Percentiles rank a stretch among this genome's conserved stretches.
Conservation (phyloP, 83 land plant genomes). For the Diphasiastrum complanatum region DNA sequence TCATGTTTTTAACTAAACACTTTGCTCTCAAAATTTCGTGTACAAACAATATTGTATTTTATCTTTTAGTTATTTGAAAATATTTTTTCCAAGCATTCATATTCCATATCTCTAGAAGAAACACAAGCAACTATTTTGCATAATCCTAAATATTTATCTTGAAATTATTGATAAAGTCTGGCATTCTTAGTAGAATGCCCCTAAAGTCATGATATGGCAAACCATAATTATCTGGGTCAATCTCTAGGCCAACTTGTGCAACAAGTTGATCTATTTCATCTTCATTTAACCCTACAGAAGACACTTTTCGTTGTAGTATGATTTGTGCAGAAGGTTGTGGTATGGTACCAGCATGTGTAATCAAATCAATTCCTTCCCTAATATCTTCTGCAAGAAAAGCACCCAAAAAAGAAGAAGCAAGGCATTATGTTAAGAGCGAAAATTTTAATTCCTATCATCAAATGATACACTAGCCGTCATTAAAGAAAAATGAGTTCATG, state of each 20-base stretch:
- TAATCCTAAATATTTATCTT: conserved; percentile 15
- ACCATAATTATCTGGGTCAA: conserved; percentile 23
- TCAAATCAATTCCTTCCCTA: conserved; percentile 24
- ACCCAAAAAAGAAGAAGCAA: background rate
- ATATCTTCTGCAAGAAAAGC: conserved; percentile 24
- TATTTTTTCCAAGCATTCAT: too few relatives aligned
- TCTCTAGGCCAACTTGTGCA: conserved; percentile 17
- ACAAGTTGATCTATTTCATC: conserved; percentile 23
- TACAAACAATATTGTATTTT: too few relatives aligned
- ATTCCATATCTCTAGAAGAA: too few relatives aligned
- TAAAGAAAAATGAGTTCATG: too few relatives aligned
- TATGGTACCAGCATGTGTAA: conserved; percentile 25
- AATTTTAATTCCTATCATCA: background rate
- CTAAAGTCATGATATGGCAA: conserved; percentile 31
- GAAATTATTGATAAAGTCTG: conserved; percentile 35
- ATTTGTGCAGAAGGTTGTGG: conserved; percentile 8
- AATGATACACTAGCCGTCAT: too few relatives aligned
- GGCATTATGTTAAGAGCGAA: background rate
- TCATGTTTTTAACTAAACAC: too few relatives aligned
- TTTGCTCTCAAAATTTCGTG: too few relatives aligned
- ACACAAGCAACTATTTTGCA: too few relatives aligned
- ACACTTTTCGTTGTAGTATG: conserved; percentile 11
- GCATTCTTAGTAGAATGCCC: conserved; percentile 28
- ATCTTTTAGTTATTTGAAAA: too few relatives aligned
- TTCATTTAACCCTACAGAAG: conserved; percentile 24